These are phyloP conservation scores for Gyrodon lividus DNA, from an alignment of 768 basidiomycete genomes.

Conservation along the genomic window DNA sequence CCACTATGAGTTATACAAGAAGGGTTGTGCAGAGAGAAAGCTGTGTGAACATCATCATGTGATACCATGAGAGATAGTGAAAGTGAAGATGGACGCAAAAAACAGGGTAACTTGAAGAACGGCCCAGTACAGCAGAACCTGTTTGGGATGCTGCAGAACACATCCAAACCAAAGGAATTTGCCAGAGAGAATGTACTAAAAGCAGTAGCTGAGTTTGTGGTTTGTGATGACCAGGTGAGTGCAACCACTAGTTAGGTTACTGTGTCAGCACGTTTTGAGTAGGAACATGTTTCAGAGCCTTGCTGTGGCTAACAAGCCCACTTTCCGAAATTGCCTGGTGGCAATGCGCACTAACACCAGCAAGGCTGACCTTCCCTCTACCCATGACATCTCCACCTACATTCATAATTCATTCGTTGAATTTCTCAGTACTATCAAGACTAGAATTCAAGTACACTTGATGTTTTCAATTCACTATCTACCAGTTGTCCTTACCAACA, in stretches of 20 bases:
- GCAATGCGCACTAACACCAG: too few relatives aligned
- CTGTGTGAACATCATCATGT: not conserved
- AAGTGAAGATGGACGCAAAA: not conserved
- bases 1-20: conserved; percentile 1
- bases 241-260: too few relatives aligned
- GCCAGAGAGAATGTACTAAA: conserved; percentile 8
- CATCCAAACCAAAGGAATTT: conserved; percentile 1
- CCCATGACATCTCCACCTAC: conserved; percentile 14
- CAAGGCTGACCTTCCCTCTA: too few relatives aligned
- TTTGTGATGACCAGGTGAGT: conserved; percentile 18
- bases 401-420: conserved; percentile 19
- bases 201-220: conserved; percentile 12
- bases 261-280: too few relatives aligned
- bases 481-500: too few relatives aligned
- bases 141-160: not conserved
- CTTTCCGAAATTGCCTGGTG: too few relatives aligned
- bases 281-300: too few relatives aligned
- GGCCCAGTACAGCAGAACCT: not conserved
- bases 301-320: too few relatives aligned
- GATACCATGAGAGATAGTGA: not conserved
- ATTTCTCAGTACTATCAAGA: not conserved
- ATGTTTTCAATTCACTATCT: not conserved
- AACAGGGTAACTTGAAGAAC: not conserved
- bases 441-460: conserved; percentile 2
- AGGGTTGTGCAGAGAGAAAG: not conserved